Base-by-base conservation (phyloP, 2,329 filamentous ascomycete species). In the Zymoseptoria passerinii region DNA sequence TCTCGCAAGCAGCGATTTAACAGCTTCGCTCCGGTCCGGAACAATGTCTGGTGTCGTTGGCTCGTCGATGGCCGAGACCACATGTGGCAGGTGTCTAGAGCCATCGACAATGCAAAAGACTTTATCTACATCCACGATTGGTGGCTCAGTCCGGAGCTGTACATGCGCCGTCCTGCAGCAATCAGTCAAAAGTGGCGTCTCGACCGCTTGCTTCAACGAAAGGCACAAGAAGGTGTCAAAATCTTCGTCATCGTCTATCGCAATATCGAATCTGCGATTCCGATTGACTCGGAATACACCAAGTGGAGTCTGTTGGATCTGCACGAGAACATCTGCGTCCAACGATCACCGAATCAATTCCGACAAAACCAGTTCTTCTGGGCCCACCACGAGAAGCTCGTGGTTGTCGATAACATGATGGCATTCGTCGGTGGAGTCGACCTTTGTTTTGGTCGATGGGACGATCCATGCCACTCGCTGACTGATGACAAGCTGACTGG, bases 341-440 rank as follows among this genome's bases (percentile, higher is more conserved):
- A 97, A 71, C 82, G 94, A 68, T 97, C 94, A 2, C 94, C 94
- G 0, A 96, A 99, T 67, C 94, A 99, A 74, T 92, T 97, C 75
- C 89, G 95, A 70, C 95, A 99, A 76, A 97, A 97, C 68, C 95
- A 96, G 51, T 99, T 99, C 77, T 99, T 99, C 79, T 99, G 95
- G 80, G 94, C 94, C 1, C 94, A 99, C 71, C 94, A 99, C 74
- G 94, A 99, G 73, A 99, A 99, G 75, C 83, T 99, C n/a, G 92
- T 91, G 69, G 85, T 99, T 48, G 89, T 99, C 18, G 94, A 99
- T 71, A 94, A 97, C 70, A 94, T 92, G 56, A 85, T 97, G 53
- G 94, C 92, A 9, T 97, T 99, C 72, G 86, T 96, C 53, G 94
- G 94, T 60, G 94, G 94, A 40, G 90, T 99, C 62, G 94, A 99